Conservation (phyloP, 2,329 filamentous ascomycete species). For the Ophiostoma sp. region DNA sequence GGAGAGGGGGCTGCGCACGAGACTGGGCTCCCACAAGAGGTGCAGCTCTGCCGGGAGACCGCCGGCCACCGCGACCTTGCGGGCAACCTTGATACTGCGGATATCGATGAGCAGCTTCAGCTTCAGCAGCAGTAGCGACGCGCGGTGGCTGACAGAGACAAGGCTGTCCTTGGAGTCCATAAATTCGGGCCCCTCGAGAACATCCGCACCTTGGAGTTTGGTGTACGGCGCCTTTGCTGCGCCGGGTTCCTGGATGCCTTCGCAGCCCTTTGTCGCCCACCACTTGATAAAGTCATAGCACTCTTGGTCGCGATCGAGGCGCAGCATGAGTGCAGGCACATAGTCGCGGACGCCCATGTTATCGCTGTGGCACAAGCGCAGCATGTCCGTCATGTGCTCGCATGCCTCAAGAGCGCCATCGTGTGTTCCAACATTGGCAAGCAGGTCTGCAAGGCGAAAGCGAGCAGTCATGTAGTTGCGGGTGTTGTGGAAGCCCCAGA, state of each 20-base stretch:
- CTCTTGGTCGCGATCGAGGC: slow-evolving; percentile 34
- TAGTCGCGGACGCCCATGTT: slow-evolving; percentile 24
- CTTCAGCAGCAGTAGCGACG: slow-evolving; percentile 30
- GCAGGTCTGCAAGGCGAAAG: slow-evolving; percentile 29
- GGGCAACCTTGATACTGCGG: slow-evolving; percentile 23
- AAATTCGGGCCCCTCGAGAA: background rate
- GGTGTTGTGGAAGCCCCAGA: slow-evolving; percentile 35
- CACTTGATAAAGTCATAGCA: slow-evolving; percentile 47
- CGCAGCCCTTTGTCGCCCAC: slow-evolving; percentile 34
- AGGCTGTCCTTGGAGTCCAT: background rate
- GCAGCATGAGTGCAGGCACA: slow-evolving; percentile 30
- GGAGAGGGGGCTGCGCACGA: background rate
- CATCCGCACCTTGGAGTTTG: background rate
- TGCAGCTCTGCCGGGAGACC: background rate
- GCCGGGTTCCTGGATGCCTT: background rate
- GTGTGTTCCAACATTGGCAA: slow-evolving; percentile 25
- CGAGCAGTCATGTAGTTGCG: slow-evolving; percentile 38
- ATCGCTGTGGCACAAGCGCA: slow-evolving; percentile 19
- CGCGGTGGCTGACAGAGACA: slow-evolving; percentile 14
- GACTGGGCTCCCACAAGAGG: background rate
- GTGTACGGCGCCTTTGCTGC: background rate
- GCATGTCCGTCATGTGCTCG: background rate
- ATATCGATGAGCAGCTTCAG: slow-evolving; percentile 32
- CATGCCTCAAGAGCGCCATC: background rate
- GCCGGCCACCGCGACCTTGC: background rate